Base-by-base conservation (phyloP, 192 early-diverging fungal species). In the Dimargaris xerosporica region DNA sequence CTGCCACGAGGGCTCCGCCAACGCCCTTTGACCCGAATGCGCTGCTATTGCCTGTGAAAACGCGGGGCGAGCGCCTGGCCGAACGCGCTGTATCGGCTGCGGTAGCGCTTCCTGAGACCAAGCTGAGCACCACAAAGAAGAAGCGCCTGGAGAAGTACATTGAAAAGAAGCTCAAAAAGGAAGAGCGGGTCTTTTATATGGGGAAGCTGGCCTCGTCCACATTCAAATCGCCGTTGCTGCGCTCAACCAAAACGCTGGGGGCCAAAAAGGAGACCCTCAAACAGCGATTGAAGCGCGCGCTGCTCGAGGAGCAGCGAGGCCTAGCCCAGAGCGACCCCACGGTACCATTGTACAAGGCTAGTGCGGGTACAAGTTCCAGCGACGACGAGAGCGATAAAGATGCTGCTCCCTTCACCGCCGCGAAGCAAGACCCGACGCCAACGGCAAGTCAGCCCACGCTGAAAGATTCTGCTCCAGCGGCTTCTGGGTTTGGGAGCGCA, bases 91-190 rank as follows among this genome's bases (percentile, higher is more conserved):
- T 2, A 1, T 28, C 19, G 5, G 56, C 30, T 15, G 41, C 19
- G 16, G 41, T 59, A 10, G 16, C 12, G 13, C 56, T 59, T n/a
- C 28, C 34, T 34, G 56, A 39, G 1, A 17, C 10, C 41, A 30
- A 59, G 23, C 12, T 59, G 19, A 7, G 23, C 19, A 41, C 29
- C 17, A 85, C 82, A 64, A 88, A 88, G 74, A 78, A 83, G 65
- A 88, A 85, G 73, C 76, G 80, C 43, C 72, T 90, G 51, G 84
- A 88, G 56, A 86, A 86, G 61, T 90, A 86, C 71, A 84, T 90
- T 71, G 88, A 87, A 59, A 83, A 86, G 75, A 88, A 90, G 70
- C 66, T 88, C 65, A 86, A 88, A 68, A 90, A 90, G 69, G 86
- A 87, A 51, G 82, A 84, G 61, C 72, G 86, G 28, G 83, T 75